A percentile compares a stretch with the other conserved stretches of the same genome.
These are phyloP conservation scores for Triangularia setosa DNA, from an alignment of 2,329 filamentous ascomycete species.

Conservation along the genomic window DNA sequence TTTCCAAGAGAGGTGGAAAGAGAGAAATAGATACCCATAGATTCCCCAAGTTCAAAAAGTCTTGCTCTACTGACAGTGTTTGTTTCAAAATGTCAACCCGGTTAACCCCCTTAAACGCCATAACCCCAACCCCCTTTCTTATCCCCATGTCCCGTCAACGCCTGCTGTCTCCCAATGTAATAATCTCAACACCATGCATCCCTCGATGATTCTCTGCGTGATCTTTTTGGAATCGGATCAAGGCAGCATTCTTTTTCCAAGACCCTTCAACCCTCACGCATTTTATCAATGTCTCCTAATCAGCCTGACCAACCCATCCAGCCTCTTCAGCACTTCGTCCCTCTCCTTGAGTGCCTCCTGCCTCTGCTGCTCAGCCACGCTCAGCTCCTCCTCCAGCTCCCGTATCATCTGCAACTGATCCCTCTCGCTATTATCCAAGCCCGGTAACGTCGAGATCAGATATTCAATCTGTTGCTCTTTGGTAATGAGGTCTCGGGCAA, in stretches of 20 bases:
- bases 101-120: no score
- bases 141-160: no score
- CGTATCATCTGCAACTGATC: slow-evolving; percentile 68
- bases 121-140: neutral
- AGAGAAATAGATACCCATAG: neutral
- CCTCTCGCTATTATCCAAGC: slow-evolving; percentile 71
- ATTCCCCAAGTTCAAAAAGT: neutral
- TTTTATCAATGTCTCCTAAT: slow-evolving; percentile 52
- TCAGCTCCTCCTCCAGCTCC: slow-evolving; percentile 62
- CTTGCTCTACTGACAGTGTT: neutral
- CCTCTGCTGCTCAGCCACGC: slow-evolving; percentile 58
- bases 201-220: no score
- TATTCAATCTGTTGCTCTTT: slow-evolving; percentile 82
- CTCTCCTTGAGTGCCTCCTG: slow-evolving; percentile 61
- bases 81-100: no score
- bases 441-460: slow-evolving; percentile 70
- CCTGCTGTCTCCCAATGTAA: no score
- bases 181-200: no score
- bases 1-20: no score
- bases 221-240: no score
- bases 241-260: no score
- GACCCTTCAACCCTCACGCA: no score
- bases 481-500: slow-evolving; percentile 70
- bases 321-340: slow-evolving; percentile 54
- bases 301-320: slow-evolving; percentile 59